Base-by-base conservation (phyloP, 2,329 filamentous ascomycete species). In the Exophiala sp. region DNA sequence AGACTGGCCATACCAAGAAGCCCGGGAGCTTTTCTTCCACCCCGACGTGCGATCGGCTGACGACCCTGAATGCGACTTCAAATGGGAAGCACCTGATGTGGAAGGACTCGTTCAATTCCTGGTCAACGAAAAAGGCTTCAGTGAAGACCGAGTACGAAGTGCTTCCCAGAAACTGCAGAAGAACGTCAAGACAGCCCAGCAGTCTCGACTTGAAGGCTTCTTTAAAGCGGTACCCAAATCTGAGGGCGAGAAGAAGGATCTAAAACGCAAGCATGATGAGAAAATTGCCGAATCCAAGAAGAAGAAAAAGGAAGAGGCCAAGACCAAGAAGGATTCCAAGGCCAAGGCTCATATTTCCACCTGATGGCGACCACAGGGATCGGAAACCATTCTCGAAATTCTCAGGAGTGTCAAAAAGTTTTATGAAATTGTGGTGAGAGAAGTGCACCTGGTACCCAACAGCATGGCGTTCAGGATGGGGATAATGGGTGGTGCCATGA, bases 1-100 rank as follows among this genome's bases (percentile, higher is more conserved):
- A n/a, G 89, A 96, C 74, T 99, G 94, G 92, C 94, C 94, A 0
- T 99, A 87, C 71, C 79, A 87, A 64, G 91, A 99, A 65, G 95
- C 94, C 6, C 88, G 95, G 38, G 84, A 91, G 14, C 83, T 99
- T 24, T 97, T 99, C 76, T 86, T 95, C 68, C 80, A 92, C 64
- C 94, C 94, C 0, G 91, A 97, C 63, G 92, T 99, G 21, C 86
- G 87, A 34, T 71, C 81, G 41, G 91, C 92, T 20, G 88, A 95
- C 63, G 83, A 95, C 65, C 84, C 88, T 0, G 84, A 90, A 10
- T 97, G 91, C 71, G 91, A 99, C 69, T 96, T 97, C 78, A 96
- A 96, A 72, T 99, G 95, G 94, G 91, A 96, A 41, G 86, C 86
- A 55, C 94, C 94, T 3, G 91, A 99, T 65, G 78, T 94, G 1